These are phyloP conservation scores for Fimicolochytrium jonesii DNA, from an alignment of 192 early-diverging fungal genomes.

Conservation along the genomic window DNA sequence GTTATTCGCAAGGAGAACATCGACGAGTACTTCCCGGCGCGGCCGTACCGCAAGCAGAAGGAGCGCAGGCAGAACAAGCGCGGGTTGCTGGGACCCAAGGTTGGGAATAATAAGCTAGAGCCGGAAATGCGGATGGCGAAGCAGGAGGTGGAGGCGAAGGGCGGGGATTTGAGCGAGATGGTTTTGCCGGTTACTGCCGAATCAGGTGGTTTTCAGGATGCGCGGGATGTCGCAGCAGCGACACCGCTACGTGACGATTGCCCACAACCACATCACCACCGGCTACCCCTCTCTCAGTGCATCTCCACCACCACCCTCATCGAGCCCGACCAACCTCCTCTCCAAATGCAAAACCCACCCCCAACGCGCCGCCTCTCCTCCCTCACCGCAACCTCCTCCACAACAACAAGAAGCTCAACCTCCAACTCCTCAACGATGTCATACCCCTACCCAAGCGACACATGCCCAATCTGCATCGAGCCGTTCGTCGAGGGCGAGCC, in stretches of 20 bases:
- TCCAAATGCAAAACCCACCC: background rate
- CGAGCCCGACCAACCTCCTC: background rate
- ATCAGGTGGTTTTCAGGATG: background rate
- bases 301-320: background rate
- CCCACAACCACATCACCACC: background rate
- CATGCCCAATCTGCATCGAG: slow-evolving; percentile 22
- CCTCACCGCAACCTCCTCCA: too few species aligned
- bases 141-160: background rate
- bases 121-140: background rate
- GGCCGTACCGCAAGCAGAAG: background rate
- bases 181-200: background rate
- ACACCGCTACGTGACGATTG: background rate
- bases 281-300: background rate
- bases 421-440: background rate
- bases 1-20: background rate
- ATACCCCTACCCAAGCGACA: slow-evolving; percentile 20
- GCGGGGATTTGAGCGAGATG: background rate
- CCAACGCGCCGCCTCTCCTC: background rate
- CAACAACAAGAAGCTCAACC: background rate
- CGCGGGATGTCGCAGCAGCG: background rate
- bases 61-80: background rate
- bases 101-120: background rate
- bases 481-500: slow-evolving; percentile 15
- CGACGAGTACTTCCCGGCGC: background rate
- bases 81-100: background rate